phyloP scores from a whole-genome alignment of 257 asterid species.

The Thymus mandschuricus region DNA sequence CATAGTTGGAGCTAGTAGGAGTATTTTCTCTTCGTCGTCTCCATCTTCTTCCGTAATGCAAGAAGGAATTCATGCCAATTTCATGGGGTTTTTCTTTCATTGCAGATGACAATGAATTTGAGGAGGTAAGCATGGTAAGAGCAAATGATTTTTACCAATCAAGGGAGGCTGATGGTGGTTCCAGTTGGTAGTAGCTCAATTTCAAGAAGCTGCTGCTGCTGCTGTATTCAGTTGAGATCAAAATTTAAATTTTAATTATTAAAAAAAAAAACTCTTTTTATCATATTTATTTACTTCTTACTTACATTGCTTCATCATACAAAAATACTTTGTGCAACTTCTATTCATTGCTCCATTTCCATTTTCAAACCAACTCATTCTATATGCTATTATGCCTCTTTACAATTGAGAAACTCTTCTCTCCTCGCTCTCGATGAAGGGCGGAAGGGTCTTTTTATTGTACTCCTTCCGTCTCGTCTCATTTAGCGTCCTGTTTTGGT shows the following conservation, averaged over 20 bases:
- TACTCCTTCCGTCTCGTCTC: too few species aligned
- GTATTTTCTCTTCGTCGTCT: neutral
- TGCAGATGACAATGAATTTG: slow-evolving; percentile 70
- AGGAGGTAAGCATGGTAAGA: slow-evolving; percentile 65
- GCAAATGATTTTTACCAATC: slow-evolving; percentile 55
- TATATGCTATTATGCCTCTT: neutral
- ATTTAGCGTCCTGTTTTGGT: slow-evolving; percentile 4
- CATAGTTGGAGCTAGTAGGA: neutral
- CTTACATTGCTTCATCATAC: too few species aligned
- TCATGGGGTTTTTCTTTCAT: slow-evolving; percentile 1
- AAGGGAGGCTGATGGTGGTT: slow-evolving; percentile 55
- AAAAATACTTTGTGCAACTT: slow-evolving; percentile 17
- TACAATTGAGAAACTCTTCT: too few species aligned
- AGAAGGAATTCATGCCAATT: neutral
- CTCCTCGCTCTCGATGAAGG: too few species aligned
- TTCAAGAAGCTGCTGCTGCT: too few species aligned
- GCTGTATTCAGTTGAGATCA: too few species aligned
- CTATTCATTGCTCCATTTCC: neutral
- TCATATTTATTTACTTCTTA: too few species aligned
- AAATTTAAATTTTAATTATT: too few species aligned
- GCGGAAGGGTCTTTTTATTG: too few species aligned
- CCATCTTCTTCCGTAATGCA: too few species aligned
- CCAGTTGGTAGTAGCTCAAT: slow-evolving; percentile 36
- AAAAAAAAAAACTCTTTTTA: too few species aligned
- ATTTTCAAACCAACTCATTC: slow-evolving; percentile 17